A percentile compares a stretch with the other conserved stretches of the same genome.
Conservation (phyloP, 2,329 filamentous ascomycete species). For the Beauveria rudraprayagi region DNA sequence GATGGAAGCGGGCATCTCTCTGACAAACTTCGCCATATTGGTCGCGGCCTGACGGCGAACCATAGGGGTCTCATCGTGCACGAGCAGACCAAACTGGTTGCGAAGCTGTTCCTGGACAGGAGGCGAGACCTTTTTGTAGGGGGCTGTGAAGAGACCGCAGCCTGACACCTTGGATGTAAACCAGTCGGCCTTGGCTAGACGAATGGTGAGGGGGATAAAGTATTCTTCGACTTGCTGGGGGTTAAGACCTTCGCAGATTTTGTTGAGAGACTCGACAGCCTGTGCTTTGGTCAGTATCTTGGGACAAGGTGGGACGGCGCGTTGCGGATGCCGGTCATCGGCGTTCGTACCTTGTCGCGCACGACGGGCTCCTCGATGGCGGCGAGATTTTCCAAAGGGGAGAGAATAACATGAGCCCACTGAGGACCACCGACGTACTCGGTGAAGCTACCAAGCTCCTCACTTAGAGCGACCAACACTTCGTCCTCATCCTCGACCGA, state of each 20-base stretch:
- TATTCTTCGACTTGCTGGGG: conserved; percentile 91
- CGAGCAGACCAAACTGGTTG: conserved; percentile 84
- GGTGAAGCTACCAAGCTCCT: conserved; percentile 93
- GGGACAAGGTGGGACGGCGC: neutral
- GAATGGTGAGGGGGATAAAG: conserved; percentile 91
- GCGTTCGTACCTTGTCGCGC: conserved; percentile 74
- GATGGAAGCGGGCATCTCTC: conserved; percentile 85
- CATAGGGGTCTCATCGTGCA: conserved; percentile 99
- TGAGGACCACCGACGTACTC: conserved; percentile 95
- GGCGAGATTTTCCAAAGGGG: conserved; percentile 93
- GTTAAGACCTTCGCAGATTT: conserved; percentile 91
- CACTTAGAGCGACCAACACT: conserved; percentile 91
- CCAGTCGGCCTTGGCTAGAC: conserved; percentile 98
- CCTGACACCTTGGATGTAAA: conserved; percentile 99
- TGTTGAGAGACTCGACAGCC: conserved; percentile 99
- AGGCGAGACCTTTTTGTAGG: conserved; percentile 84
- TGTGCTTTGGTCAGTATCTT: conserved; percentile 28
- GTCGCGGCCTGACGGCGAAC: conserved; percentile 94
- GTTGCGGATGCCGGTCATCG: neutral
- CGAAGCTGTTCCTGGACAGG: conserved; percentile 85
- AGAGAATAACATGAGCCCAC: conserved; percentile 91
- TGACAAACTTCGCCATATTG: conserved; percentile 94
- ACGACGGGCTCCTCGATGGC: conserved; percentile 98
- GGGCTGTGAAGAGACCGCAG: conserved; percentile 86
- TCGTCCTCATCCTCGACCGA: conserved; percentile 99